Conservation (phyloP, 2,329 filamentous ascomycete genomes). For the Epichloe elymi region DNA sequence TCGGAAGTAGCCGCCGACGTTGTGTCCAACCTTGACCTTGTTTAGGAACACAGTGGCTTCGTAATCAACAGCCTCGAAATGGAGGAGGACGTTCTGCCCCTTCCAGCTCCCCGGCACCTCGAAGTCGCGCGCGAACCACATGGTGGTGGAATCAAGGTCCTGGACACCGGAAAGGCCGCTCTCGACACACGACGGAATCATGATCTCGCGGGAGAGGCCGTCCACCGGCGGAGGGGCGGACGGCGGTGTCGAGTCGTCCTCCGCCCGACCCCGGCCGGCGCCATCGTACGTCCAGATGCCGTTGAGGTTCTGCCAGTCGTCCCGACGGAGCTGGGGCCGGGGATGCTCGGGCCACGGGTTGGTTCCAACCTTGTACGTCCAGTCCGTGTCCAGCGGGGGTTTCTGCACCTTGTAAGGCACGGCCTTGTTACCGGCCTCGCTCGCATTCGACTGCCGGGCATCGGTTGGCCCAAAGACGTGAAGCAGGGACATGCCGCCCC, state of each 20-base stretch:
- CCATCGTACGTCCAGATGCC: constrained; percentile 43
- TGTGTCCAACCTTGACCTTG: constrained; percentile 33
- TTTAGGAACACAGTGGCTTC: constrained; percentile 47
- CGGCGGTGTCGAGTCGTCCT: neutral
- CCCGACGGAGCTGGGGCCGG: constrained; percentile 40
- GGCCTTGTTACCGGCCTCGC: neutral
- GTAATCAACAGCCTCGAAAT: constrained; percentile 48
- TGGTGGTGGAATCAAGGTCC: constrained; percentile 25
- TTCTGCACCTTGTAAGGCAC: constrained; percentile 23
- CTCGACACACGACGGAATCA: constrained; percentile 31
- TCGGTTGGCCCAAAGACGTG: neutral
- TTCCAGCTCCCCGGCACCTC: constrained; percentile 33
- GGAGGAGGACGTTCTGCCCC: constrained; percentile 31
- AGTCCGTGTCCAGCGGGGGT: constrained; percentile 36
- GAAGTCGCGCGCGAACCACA: constrained; percentile 40
- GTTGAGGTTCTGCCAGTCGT: constrained; percentile 42
- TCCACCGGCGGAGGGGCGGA: constrained; percentile 9
- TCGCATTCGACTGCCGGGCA: neutral
- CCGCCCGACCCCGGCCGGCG: constrained; percentile 11
- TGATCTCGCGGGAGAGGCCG: constrained; percentile 24
- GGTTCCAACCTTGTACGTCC: constrained; percentile 38
- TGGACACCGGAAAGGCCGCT: constrained; percentile 37
- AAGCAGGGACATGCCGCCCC: constrained; percentile 1
- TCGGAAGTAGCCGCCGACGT: constrained; percentile 48
- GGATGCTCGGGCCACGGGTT: constrained; percentile 46